phyloP scores from a whole-genome alignment of 805 yeast genomes.

The Jamesozyma spencerorum region DNA sequence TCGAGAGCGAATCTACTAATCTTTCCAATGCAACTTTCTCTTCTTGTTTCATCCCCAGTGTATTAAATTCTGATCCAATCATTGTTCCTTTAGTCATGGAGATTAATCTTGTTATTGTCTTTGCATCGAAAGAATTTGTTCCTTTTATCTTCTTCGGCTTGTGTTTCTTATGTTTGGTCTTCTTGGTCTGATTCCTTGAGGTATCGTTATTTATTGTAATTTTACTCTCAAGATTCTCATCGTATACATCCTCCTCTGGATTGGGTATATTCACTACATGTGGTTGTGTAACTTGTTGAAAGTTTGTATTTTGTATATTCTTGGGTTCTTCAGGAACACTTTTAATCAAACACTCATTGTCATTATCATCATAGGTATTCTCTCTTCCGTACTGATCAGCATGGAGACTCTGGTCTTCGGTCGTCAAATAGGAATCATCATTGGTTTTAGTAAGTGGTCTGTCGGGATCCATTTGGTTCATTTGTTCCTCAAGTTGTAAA shows the following conservation, averaged over 20 bases:
- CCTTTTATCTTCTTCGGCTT: not conserved
- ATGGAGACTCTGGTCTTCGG: not conserved
- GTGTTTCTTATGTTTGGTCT: not conserved
- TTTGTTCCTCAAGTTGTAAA: slow-evolving; percentile 2
- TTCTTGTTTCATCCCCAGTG: slow-evolving; percentile 60
- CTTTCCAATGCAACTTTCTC: slow-evolving; percentile 77
- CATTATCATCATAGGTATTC: not conserved
- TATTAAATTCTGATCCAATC: slow-evolving; percentile 54
- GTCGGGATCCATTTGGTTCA: not conserved
- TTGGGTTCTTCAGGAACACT: not conserved
- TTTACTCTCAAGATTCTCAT: not conserved
- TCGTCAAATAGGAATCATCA: not conserved
- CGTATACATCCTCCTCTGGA: not conserved
- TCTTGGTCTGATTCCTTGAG: not conserved
- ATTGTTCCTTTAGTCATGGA: slow-evolving; percentile 36
- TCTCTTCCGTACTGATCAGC: not conserved
- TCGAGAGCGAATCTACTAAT: slow-evolving; percentile 73
- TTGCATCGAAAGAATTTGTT: slow-evolving; percentile 22
- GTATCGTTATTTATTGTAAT: not conserved
- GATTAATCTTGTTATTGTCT: slow-evolving; percentile 31
- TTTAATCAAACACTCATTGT: not conserved
- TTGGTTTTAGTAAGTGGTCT: not conserved
- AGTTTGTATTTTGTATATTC: not conserved
- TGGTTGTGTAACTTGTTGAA: not conserved
- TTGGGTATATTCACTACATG: slow-evolving; percentile 2